Percentiles rank a stretch among this genome's conserved stretches.
Conservation (phyloP, 139 green algal species). For the Penium margaritaceum region DNA sequence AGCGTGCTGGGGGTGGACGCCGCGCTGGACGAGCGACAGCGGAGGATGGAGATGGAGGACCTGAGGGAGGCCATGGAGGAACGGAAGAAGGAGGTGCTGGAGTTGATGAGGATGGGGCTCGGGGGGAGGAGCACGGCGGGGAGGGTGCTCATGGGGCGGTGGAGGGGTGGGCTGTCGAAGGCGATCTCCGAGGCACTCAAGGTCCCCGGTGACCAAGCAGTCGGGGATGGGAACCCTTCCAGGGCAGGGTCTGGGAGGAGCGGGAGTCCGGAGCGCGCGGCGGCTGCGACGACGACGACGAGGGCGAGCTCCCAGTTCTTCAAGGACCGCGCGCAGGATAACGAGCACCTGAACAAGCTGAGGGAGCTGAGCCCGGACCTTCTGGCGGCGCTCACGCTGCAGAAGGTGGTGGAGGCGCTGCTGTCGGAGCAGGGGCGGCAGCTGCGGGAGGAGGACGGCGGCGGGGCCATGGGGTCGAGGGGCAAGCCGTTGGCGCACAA, state of each 20-base stretch:
- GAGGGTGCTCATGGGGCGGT: background rate
- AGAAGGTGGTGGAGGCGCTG: background rate
- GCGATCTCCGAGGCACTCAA: background rate
- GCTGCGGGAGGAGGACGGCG: background rate
- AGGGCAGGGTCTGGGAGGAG: background rate
- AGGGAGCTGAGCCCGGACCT: background rate
- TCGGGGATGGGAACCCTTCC: background rate
- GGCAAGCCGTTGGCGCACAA: too few species aligned
- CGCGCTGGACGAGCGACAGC: background rate
- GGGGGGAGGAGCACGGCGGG: background rate
- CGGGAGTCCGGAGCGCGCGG: background rate
- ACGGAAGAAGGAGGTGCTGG: background rate
- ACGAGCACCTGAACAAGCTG: too few species aligned
- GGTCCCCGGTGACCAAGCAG: too few species aligned
- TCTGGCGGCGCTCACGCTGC: background rate
- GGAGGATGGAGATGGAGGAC: background rate
- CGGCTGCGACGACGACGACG: background rate
- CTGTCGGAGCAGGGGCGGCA: background rate
- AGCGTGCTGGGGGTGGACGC: background rate
- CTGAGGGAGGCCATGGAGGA: background rate
- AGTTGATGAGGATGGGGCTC: constrained; percentile 5
- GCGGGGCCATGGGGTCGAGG: too few species aligned
- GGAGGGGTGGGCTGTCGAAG: background rate
- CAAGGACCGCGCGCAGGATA: background rate
- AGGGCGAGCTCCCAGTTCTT: background rate